Evolutionary conservation across 2,329 filamentous ascomycete genomes (phyloP).

Genomic region (Hysterium pulicare): DNA sequence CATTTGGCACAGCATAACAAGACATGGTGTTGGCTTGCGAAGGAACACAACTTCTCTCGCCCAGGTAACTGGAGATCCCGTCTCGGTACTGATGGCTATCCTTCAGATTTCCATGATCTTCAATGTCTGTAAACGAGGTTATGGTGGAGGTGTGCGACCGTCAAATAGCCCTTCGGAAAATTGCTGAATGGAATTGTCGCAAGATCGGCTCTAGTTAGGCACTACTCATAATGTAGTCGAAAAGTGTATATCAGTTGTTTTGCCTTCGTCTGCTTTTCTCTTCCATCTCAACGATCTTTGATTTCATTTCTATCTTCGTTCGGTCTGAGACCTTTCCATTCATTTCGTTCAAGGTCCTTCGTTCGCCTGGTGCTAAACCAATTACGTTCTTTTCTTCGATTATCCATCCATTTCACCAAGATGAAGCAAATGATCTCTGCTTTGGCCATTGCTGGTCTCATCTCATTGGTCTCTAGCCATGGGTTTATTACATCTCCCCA

Average conservation of each 20-base stretch:
- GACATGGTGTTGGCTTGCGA: conserved; percentile 11
- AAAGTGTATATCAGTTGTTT: not conserved
- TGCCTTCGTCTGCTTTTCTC: conserved; percentile 16
- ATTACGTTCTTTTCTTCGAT: too few species aligned
- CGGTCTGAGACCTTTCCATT: conserved; percentile 39
- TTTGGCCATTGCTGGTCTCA: conserved; percentile 41
- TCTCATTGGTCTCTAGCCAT: conserved; percentile 50
- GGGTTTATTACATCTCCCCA: conserved; percentile 51
- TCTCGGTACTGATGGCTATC: not conserved
- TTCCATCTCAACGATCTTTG: conserved; percentile 15
- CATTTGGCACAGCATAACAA: conserved; percentile 4
- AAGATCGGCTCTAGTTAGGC: not conserved
- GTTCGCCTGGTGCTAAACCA: too few species aligned
- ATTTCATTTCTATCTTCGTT: conserved; percentile 11
- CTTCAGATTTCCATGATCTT: too few species aligned
- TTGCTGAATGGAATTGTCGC: not conserved
- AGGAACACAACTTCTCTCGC: too few species aligned
- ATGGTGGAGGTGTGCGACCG: too few species aligned
- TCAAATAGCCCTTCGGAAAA: too few species aligned
- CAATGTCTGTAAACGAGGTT: too few species aligned
- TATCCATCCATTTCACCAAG: too few species aligned
- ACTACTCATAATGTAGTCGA: conserved; percentile 9
- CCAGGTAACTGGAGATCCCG: not conserved
- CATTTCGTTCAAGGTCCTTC: too few species aligned
- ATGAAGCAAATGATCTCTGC: conserved; percentile 43